phyloP scores from a whole-genome alignment of 2,329 filamentous ascomycete species.

The Cadophora sp. region DNA sequence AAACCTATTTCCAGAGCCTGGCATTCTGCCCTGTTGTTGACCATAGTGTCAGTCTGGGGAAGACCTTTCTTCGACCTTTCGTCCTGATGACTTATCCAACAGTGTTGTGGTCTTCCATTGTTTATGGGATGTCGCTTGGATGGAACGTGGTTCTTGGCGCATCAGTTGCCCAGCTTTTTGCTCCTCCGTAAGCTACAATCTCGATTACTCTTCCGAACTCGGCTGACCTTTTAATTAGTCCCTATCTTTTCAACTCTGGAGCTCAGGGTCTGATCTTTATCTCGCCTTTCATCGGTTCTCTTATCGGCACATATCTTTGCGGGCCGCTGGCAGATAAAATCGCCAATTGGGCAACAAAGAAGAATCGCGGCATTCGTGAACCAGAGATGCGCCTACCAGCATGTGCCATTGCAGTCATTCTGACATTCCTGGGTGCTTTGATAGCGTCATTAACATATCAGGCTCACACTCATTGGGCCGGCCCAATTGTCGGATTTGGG shows the following conservation, averaged over 20 bases:
- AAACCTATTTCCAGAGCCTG: not conserved
- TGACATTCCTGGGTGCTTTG: slow-evolving; percentile 39
- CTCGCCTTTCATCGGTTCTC: slow-evolving; percentile 29
- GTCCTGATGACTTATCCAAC: slow-evolving; percentile 41
- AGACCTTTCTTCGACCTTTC: not conserved
- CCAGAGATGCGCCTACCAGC: slow-evolving; percentile 64
- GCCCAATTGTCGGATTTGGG: slow-evolving; percentile 40
- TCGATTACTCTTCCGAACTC: slow-evolving; percentile 36
- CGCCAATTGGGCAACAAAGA: slow-evolving; percentile 50
- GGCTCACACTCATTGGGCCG: slow-evolving; percentile 38
- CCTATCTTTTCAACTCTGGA: slow-evolving; percentile 53
- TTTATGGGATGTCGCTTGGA: slow-evolving; percentile 47
- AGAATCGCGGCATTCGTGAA: slow-evolving; percentile 60
- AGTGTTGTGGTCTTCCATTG: slow-evolving; percentile 38
- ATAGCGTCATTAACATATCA: slow-evolving; percentile 36
- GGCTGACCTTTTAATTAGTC: slow-evolving; percentile 27
- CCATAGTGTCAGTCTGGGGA: not conserved
- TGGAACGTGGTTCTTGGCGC: slow-evolving; percentile 49
- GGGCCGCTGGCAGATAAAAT: slow-evolving; percentile 30
- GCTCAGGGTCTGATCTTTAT: slow-evolving; percentile 29
- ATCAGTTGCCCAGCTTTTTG: slow-evolving; percentile 57
- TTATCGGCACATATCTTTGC: slow-evolving; percentile 31
- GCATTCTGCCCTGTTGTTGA: not conserved
- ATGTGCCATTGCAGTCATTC: slow-evolving; percentile 37
- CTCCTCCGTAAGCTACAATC: slow-evolving; percentile 29